These are phyloP conservation scores for Fusarium setosum DNA, from an alignment of 2,329 filamentous ascomycete genomes.

Conservation along the genomic window DNA sequence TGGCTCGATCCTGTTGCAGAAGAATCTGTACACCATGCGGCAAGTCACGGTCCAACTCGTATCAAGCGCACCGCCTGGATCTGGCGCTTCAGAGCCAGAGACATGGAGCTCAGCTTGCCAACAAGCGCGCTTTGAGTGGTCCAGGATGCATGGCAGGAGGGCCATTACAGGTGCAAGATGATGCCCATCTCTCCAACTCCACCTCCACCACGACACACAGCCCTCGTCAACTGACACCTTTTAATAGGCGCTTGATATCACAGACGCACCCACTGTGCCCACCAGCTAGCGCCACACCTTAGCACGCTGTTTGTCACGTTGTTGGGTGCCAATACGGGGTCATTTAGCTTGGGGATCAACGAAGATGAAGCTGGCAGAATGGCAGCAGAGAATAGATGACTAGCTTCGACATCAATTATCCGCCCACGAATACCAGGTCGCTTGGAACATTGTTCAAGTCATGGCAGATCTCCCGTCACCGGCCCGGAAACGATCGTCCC, in stretches of 20 bases:
- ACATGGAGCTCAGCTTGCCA: slow-evolving; percentile 15
- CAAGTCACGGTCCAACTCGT: slow-evolving; percentile 23
- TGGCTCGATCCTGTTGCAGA: slow-evolving; percentile 34
- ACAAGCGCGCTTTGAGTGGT: slow-evolving; percentile 11
- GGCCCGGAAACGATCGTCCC: slow-evolving; percentile 35
- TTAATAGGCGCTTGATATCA: slow-evolving; percentile 21
- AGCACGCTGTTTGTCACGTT: slow-evolving; percentile 21
- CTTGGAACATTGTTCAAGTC: slow-evolving; percentile 18
- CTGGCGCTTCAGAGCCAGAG: background rate
- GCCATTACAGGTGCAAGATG: slow-evolving; percentile 29
- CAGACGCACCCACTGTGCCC: slow-evolving; percentile 16
- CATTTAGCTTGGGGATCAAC: slow-evolving; percentile 14
- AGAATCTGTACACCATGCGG: slow-evolving; percentile 23
- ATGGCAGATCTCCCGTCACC: slow-evolving; percentile 39
- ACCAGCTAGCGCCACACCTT: slow-evolving; percentile 32
- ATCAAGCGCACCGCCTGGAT: slow-evolving; percentile 23
- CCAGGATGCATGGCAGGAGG: slow-evolving; percentile 24
- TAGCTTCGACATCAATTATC: slow-evolving; percentile 14
- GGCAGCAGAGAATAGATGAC: slow-evolving; percentile 3
- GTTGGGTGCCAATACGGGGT: slow-evolving; percentile 19
- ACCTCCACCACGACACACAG: slow-evolving; percentile 18
- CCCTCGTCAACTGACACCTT: slow-evolving; percentile 40
- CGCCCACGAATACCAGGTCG: slow-evolving; percentile 20
- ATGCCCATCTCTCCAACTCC: slow-evolving; percentile 21
- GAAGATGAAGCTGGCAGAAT: slow-evolving; percentile 29